phyloP scores from a whole-genome alignment of 148 eudicot genomes.

The Rhododendron williamsianum region DNA sequence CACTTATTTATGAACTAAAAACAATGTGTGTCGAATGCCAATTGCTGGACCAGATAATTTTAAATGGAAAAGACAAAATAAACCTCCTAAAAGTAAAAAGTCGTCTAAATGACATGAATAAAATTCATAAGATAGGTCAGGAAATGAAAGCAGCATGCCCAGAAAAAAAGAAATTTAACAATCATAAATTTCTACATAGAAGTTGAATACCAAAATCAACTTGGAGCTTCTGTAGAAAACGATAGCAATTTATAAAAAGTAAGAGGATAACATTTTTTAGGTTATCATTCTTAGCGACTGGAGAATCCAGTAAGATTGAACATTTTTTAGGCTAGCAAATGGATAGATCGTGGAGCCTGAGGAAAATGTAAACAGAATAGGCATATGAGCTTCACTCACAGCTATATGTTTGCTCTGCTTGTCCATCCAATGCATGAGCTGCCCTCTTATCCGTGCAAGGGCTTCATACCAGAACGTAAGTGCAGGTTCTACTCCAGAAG shows the following conservation, averaged over 20 bases:
- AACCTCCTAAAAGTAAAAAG: neutral
- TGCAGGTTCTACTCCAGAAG: conserved; percentile 91
- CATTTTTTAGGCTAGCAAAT: neutral
- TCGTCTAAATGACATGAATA: neutral
- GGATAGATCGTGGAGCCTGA: neutral
- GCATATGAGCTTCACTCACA: conserved; percentile 42
- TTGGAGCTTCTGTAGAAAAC: neutral
- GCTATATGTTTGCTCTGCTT: conserved; percentile 96
- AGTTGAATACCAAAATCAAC: neutral
- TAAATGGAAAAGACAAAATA: neutral
- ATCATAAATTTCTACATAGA: neutral
- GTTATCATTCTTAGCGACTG: neutral
- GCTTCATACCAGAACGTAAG: conserved; percentile 98
- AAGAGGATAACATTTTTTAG: neutral
- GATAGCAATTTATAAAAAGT: neutral
- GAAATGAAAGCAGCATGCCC: neutral
- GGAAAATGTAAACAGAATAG: neutral
- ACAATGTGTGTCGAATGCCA: neutral
- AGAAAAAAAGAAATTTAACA: neutral
- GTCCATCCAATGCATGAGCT: conserved; percentile 95
- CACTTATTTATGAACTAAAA: neutral
- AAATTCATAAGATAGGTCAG: neutral
- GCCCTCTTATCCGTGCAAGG: conserved; percentile 83
- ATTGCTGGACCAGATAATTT: neutral
- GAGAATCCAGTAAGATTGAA: neutral